phyloP scores from a whole-genome alignment of 331 rosid species.

The Acacia concinna region DNA sequence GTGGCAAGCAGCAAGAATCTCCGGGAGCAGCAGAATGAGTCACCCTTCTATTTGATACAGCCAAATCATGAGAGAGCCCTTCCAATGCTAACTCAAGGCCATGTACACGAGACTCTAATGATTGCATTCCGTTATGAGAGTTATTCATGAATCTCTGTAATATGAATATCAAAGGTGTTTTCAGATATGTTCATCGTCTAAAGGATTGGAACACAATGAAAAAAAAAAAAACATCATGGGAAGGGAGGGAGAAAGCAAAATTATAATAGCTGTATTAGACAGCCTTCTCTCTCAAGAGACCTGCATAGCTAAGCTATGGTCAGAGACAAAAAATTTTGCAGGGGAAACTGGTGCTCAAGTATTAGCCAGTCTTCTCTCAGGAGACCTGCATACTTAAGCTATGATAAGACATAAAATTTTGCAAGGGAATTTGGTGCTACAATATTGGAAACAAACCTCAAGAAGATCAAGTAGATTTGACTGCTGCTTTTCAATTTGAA shows the following conservation, averaged over 20 bases:
- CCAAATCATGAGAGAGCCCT: conserved; percentile 77
- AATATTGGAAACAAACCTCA: conserved; percentile 59
- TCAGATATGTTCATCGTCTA: conserved; percentile 11
- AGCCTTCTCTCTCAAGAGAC: conserved; percentile 14
- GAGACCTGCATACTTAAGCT: neutral
- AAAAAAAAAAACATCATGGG: neutral
- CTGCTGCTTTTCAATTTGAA: conserved; percentile 83
- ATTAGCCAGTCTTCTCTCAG: neutral
- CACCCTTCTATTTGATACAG: conserved; percentile 70
- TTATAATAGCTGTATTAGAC: neutral
- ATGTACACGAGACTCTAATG: conserved; percentile 80
- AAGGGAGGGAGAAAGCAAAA: neutral
- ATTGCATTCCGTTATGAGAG: conserved; percentile 77
- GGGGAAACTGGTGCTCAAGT: no score
- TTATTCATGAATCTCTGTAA: conserved; percentile 63
- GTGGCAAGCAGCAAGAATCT: conserved; percentile 58
- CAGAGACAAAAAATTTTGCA: neutral
- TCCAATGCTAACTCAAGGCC: conserved; percentile 80
- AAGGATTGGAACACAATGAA: neutral
- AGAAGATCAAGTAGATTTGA: conserved; percentile 66
- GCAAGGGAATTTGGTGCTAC: neutral
- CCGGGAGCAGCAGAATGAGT: conserved; percentile 38
- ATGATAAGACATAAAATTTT: neutral
- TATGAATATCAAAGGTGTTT: conserved; percentile 5
- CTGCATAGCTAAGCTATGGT: neutral